Conservation (phyloP, 371 early-diverging fungal species). For the Mortierella sp. region DNA sequence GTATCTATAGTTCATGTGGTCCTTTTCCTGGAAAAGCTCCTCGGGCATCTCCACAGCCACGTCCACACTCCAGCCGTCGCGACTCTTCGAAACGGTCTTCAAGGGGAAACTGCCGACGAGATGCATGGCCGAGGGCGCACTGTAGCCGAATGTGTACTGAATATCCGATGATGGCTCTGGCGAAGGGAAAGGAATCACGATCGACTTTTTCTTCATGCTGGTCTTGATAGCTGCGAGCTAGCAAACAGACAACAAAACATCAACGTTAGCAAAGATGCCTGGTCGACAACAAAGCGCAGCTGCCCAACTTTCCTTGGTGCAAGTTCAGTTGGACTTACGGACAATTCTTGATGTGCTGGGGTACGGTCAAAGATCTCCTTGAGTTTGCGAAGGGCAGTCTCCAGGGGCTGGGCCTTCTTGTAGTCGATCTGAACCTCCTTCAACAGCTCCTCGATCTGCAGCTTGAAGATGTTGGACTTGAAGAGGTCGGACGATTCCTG, state of each 20-base stretch:
- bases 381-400: constrained; percentile 79
- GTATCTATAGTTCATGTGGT: constrained; percentile 93
- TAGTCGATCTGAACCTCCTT: constrained; percentile 77
- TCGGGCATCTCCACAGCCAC: constrained; percentile 94
- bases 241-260: not conserved
- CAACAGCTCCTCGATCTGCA: constrained; percentile 92
- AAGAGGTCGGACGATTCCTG: constrained; percentile 87
- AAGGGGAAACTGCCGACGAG: constrained; percentile 93
- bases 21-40: constrained; percentile 90
- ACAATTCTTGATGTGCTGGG: constrained; percentile 62
- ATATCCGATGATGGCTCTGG: constrained; percentile 78
- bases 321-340: constrained; percentile 57
- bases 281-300: not conserved
- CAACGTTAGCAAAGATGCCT: not conserved
- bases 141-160: constrained; percentile 81
- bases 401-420: constrained; percentile 76
- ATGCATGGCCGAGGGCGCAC: constrained; percentile 81
- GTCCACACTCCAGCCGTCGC: constrained; percentile 84
- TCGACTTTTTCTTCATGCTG: constrained; percentile 63
- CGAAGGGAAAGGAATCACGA: constrained; percentile 82
- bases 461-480: constrained; percentile 93
- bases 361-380: constrained; percentile 68
- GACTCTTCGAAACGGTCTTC: constrained; percentile 76
- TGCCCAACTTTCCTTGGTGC: not conserved
- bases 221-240: constrained; percentile 64